A percentile compares a stretch with the other conserved stretches of the same genome.
phyloP scores from a whole-genome alignment of 306 rosid species.

The apple (Malus domestica) region DNA sequence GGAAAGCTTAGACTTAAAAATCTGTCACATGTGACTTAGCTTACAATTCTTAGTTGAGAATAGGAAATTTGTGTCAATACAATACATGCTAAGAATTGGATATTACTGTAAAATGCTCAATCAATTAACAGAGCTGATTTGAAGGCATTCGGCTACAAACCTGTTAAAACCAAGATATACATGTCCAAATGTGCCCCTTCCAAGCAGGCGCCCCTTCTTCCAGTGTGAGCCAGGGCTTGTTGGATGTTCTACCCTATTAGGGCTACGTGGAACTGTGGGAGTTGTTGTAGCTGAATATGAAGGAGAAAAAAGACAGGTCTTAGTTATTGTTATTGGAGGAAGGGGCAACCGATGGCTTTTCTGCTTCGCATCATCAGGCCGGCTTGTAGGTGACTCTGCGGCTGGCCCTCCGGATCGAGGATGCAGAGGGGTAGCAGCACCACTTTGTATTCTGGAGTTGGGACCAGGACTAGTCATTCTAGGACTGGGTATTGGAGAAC shows the following conservation, averaged over 20 bases:
- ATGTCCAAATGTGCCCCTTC: constrained; percentile 93
- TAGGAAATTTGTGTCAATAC: neutral
- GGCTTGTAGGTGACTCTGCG: constrained; percentile 54
- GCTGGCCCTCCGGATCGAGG: constrained; percentile 68
- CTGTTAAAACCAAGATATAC: constrained; percentile 91
- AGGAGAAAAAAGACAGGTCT: constrained; percentile 66
- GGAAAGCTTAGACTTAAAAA: neutral
- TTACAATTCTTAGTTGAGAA: neutral
- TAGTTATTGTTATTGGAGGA: constrained; percentile 65
- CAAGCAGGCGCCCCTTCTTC: constrained; percentile 90
- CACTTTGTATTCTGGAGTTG: constrained; percentile 79
- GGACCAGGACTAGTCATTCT: constrained; percentile 63
- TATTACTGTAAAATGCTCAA: neutral
- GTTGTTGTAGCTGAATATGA: constrained; percentile 86
- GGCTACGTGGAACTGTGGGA: constrained; percentile 92
- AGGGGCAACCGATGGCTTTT: constrained; percentile 91
- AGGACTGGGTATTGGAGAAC: constrained; percentile 84
- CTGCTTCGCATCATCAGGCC: constrained; percentile 69
- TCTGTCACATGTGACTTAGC: neutral
- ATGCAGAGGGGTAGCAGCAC: constrained; percentile 92
- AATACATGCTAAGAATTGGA: constrained; percentile 5
- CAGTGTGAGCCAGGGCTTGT: constrained; percentile 76
- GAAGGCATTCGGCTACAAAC: constrained; percentile 19
- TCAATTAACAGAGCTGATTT: neutral
- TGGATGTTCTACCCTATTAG: constrained; percentile 79